These are phyloP conservation scores for Suaeda aralocaspica DNA, from an alignment of 148 eudicot species.

Conservation along the genomic window DNA sequence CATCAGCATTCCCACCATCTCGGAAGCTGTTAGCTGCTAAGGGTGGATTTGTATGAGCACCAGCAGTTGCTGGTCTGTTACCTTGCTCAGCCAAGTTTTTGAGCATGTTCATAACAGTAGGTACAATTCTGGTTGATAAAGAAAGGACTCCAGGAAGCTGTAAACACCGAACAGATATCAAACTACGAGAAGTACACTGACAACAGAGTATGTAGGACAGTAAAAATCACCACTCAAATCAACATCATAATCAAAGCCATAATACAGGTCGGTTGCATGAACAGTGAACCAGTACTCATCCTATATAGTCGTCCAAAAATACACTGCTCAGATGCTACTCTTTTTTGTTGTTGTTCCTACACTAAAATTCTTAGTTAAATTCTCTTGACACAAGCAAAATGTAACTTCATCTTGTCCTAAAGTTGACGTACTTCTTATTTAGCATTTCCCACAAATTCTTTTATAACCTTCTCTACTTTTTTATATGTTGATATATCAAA, in stretches of 20 bases:
- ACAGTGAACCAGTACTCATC: no score
- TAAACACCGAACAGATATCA: conserved; percentile 23
- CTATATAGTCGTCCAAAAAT: no score
- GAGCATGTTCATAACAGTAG: conserved; percentile 80
- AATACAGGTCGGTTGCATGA: no score
- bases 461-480: background rate
- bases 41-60: conserved; percentile 53
- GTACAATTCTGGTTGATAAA: conserved; percentile 77
- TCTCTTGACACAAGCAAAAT: background rate
- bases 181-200: conserved; percentile 1
- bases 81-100: conserved; percentile 83
- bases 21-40: conserved; percentile 34
- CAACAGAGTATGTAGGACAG: background rate
- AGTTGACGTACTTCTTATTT: background rate
- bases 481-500: background rate
- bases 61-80: conserved; percentile 38
- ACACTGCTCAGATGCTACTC: background rate
- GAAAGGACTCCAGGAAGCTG: conserved; percentile 92
- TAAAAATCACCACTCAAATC: no score
- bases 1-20: conserved; percentile 29
- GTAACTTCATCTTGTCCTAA: background rate
- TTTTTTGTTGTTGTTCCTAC: background rate
- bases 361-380: no score
- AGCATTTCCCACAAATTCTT: background rate
- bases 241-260: no score